A percentile compares a stretch with the other conserved stretches of the same genome.
Evolutionary conservation across 352 stramenopile genomes (phyloP).

Genomic region (Thraustochytrium striatum): DNA sequence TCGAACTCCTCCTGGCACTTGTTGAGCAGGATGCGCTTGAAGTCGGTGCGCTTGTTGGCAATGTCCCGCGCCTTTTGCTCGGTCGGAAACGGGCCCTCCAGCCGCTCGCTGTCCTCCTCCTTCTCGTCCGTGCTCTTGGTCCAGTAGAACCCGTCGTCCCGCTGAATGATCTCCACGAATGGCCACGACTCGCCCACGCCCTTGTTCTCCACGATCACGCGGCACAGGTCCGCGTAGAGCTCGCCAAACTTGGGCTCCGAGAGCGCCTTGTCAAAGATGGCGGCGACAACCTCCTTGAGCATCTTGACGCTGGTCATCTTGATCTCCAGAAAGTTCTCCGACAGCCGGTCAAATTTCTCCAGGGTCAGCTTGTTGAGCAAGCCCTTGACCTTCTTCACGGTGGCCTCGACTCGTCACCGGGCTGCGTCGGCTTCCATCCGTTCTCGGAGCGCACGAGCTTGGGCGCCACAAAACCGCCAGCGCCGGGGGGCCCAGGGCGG

Average conservation of each 20-base stretch:
- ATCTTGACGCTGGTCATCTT: slow-evolving; percentile 82
- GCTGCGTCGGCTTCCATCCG: slow-evolving; percentile 14
- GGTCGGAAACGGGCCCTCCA: slow-evolving; percentile 3
- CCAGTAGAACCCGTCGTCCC: slow-evolving; percentile 32
- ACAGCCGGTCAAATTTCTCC: slow-evolving; percentile 81
- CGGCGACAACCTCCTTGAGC: slow-evolving; percentile 72
- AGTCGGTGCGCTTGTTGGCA: slow-evolving; percentile 66
- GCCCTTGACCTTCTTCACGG: slow-evolving; percentile 76
- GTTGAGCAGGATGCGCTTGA: slow-evolving; percentile 80
- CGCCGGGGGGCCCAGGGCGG: no score
- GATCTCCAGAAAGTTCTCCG: slow-evolving; percentile 69
- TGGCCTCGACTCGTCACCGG: slow-evolving; percentile 61
- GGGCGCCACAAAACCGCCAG: background rate
- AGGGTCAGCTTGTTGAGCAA: slow-evolving; percentile 90
- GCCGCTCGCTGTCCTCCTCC: background rate
- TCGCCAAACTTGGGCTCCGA: slow-evolving; percentile 77
- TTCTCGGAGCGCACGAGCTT: slow-evolving; percentile 13
- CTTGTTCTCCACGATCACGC: slow-evolving; percentile 70
- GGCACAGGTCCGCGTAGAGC: slow-evolving; percentile 74
- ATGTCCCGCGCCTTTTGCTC: slow-evolving; percentile 32
- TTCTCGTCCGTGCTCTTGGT: background rate
- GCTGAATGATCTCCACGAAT: slow-evolving; percentile 28
- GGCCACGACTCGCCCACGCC: slow-evolving; percentile 58
- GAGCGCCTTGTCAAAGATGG: slow-evolving; percentile 80
- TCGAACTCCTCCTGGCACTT: slow-evolving; percentile 82